Conservation (phyloP, 192 early-diverging fungal genomes). For the Radiomyces spectabilis region DNA sequence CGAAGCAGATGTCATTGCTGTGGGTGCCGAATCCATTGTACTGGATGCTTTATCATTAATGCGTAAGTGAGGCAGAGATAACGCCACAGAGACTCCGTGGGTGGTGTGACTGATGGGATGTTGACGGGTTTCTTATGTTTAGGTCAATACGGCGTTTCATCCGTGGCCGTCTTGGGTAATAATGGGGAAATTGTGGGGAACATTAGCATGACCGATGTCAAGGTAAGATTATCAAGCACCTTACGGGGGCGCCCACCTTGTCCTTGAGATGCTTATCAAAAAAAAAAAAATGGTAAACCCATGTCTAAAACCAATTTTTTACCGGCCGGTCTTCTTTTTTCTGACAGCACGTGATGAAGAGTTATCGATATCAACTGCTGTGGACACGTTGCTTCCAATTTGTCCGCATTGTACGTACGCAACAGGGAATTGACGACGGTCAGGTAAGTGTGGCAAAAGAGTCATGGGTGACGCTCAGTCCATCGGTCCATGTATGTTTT, state of each 20-base stretch:
- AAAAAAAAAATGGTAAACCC: too few species aligned
- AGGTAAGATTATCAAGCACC: slow-evolving; percentile 20
- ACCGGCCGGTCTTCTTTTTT: slow-evolving; percentile 1
- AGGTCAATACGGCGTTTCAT: slow-evolving; percentile 54
- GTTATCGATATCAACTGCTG: slow-evolving; percentile 37
- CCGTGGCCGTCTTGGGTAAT: slow-evolving; percentile 49
- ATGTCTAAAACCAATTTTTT: too few species aligned
- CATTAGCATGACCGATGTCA: slow-evolving; percentile 65
- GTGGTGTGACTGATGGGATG: too few species aligned
- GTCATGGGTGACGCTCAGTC: neutral
- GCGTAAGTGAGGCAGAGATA: slow-evolving; percentile 26
- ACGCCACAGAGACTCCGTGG: too few species aligned
- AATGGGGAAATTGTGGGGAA: slow-evolving; percentile 53
- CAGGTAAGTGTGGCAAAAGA: slow-evolving; percentile 29
- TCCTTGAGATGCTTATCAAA: too few species aligned
- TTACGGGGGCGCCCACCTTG: neutral
- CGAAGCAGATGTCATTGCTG: slow-evolving; percentile 42
- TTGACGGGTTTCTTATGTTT: slow-evolving; percentile 1
- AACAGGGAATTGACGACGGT: slow-evolving; percentile 62
- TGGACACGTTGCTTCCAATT: slow-evolving; percentile 56
- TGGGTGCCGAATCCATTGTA: slow-evolving; percentile 43
- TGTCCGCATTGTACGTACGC: slow-evolving; percentile 45
- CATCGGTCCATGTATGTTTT: neutral
- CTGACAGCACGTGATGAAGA: slow-evolving; percentile 24
- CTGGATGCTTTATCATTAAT: slow-evolving; percentile 60